A percentile compares a stretch with the other conserved stretches of the same genome.
Evolutionary conservation across 2,329 filamentous ascomycete species (phyloP).

Genomic region (Colletotrichum liaoningense): DNA sequence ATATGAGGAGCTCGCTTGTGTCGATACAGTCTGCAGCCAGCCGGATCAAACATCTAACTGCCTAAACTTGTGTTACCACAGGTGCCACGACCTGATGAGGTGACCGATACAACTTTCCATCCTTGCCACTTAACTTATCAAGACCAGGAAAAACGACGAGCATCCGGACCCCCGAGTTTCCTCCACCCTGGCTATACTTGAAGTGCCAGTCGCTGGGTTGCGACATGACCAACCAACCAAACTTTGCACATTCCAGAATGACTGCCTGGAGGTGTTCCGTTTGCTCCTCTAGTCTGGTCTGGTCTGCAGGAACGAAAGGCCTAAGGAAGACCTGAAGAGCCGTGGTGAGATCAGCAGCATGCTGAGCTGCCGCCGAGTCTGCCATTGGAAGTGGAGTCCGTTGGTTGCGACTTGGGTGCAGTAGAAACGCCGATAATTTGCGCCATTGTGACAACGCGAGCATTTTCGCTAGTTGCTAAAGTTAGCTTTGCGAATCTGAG

Average conservation of each 20-base stretch:
- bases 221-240: slow-evolving; percentile 56
- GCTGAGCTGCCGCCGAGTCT: slow-evolving; percentile 43
- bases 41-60: background rate
- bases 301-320: slow-evolving; percentile 45
- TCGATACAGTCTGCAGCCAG: background rate
- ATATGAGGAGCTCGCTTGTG: background rate
- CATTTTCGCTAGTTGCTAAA: slow-evolving; percentile 38
- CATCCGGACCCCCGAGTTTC: background rate
- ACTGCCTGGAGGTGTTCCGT: slow-evolving; percentile 51
- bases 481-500: background rate
- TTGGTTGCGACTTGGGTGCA: slow-evolving; percentile 51
- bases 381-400: slow-evolving; percentile 47
- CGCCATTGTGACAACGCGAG: slow-evolving; percentile 55
- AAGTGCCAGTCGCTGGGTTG: slow-evolving; percentile 54
- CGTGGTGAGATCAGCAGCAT: slow-evolving; percentile 46
- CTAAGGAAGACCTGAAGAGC: slow-evolving; percentile 48
- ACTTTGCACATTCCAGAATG: slow-evolving; percentile 51
- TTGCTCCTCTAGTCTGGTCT: slow-evolving; percentile 45
- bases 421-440: slow-evolving; percentile 54
- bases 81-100: slow-evolving; percentile 41
- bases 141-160: slow-evolving; percentile 45
- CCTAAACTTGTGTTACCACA: slow-evolving; percentile 24
- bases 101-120: slow-evolving; percentile 40
- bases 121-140: slow-evolving; percentile 41
- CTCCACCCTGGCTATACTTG: slow-evolving; percentile 36